Evolutionary conservation across 2,329 filamentous ascomycete species (phyloP).

Genomic region (Sphaerulina vaccinii): DNA sequence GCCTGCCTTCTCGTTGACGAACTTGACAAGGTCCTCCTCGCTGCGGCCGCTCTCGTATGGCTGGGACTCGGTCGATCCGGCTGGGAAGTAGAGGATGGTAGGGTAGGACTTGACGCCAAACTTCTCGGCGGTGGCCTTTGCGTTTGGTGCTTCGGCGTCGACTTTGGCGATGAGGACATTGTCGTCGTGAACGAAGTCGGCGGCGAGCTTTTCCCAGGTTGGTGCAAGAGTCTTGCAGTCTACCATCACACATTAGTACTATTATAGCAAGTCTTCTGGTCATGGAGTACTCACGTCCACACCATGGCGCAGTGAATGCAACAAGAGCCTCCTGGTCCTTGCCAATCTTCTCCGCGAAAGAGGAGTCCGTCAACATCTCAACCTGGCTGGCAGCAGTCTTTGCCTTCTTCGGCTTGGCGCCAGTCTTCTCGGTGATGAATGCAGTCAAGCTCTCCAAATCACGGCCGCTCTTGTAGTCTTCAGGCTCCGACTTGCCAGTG

Average conservation of each 20-base stretch:
- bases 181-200: constrained; percentile 74
- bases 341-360: constrained; percentile 76
- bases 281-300: constrained; percentile 73
- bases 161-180: constrained; percentile 89
- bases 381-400: constrained; percentile 71
- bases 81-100: constrained; percentile 96
- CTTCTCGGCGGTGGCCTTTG: constrained; percentile 72
- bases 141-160: constrained; percentile 83
- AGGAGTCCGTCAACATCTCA: constrained; percentile 73
- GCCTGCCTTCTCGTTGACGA: constrained; percentile 84
- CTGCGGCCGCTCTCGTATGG: constrained; percentile 73
- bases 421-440: constrained; percentile 86
- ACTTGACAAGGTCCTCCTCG: constrained; percentile 74
- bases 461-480: constrained; percentile 81
- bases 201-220: constrained; percentile 81
- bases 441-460: constrained; percentile 80
- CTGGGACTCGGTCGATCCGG: constrained; percentile 70
- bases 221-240: constrained; percentile 97
- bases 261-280: neutral
- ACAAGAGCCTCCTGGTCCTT: constrained; percentile 87
- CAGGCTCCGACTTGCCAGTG: constrained; percentile 73
- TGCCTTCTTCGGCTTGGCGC: constrained; percentile 75
- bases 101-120: constrained; percentile 85
- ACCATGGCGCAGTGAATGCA: constrained; percentile 98
- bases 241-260: constrained; percentile 41